Evolutionary conservation across 1,284 basidiomycete species (phyloP).

Genomic region (Leccinum pachyderme): DNA sequence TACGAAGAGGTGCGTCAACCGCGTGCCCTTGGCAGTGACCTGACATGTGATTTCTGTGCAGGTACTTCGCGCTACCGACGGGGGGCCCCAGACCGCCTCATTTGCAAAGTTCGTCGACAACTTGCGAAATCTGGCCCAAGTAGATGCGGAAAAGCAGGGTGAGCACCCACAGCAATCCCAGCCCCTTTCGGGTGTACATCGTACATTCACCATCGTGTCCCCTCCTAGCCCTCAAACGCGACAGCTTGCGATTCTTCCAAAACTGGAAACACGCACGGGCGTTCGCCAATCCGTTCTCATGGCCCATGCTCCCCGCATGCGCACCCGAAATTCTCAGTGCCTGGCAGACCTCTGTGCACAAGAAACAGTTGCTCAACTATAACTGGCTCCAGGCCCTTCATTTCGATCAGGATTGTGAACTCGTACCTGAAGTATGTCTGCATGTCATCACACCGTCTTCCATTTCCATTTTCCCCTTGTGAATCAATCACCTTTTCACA

Average conservation of each 20-base stretch:
- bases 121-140: slow-evolving; percentile 25
- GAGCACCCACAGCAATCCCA: slow-evolving; percentile 2
- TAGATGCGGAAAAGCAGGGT: slow-evolving; percentile 30
- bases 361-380: slow-evolving; percentile 32
- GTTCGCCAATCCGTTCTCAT: slow-evolving; percentile 33
- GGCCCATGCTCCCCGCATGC: slow-evolving; percentile 30
- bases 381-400: slow-evolving; percentile 31
- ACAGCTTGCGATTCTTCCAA: slow-evolving; percentile 30
- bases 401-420: slow-evolving; percentile 27
- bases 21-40: no score
- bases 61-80: slow-evolving; percentile 26
- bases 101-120: slow-evolving; percentile 27
- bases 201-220: slow-evolving; percentile 1
- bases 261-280: slow-evolving; percentile 31
- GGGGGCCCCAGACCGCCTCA: slow-evolving; percentile 11
- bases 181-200: not conserved
- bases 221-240: slow-evolving; percentile 18
- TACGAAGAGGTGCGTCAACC: slow-evolving; percentile 29
- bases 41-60: slow-evolving; percentile 9
- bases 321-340: slow-evolving; percentile 29
- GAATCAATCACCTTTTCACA: slow-evolving; percentile 1
- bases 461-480: not conserved
- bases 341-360: slow-evolving; percentile 24
- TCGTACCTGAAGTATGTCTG: slow-evolving; percentile 17
- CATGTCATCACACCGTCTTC: not conserved